phyloP scores from a whole-genome alignment of 768 basidiomycete species.

The Tephrocybe sp. region DNA sequence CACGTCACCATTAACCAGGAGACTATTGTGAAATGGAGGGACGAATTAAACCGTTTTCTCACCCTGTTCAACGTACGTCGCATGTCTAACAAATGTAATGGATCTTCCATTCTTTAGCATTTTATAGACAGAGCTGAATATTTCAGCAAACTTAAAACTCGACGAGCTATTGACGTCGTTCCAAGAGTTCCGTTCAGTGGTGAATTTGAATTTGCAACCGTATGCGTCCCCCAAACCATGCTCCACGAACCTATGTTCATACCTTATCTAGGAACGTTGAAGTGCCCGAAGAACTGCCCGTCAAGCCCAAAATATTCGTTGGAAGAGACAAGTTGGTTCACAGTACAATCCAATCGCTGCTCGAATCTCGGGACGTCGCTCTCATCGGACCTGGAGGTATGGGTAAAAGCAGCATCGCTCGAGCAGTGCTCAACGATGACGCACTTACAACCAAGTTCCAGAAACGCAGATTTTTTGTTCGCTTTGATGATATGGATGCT shows the following conservation, averaged over 20 bases:
- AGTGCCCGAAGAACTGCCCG: neutral
- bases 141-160: constrained; percentile 8
- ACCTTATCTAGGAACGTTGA: neutral
- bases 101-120: neutral
- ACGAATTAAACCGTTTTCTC: constrained; percentile 4
- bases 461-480: constrained; percentile 5
- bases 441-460: neutral
- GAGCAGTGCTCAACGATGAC: constrained; percentile 1
- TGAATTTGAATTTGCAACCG: neutral
- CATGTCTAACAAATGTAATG: neutral
- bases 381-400: constrained; percentile 12
- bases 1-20: constrained; percentile 9
- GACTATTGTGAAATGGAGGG: constrained; percentile 7
- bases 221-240: neutral
- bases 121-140: constrained; percentile 9
- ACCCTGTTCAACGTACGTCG: constrained; percentile 10
- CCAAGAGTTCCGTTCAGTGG: neutral
- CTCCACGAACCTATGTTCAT: neutral
- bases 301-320: constrained; percentile 1
- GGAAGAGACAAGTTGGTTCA: constrained; percentile 3
- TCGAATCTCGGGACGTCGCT: constrained; percentile 1
- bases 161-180: constrained; percentile 7
- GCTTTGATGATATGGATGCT: constrained; percentile 9
- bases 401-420: constrained; percentile 8
- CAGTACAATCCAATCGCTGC: neutral